Evolutionary conservation across 164 flowering plant species (phyloP).

Genomic region (Magnolia sinica): DNA sequence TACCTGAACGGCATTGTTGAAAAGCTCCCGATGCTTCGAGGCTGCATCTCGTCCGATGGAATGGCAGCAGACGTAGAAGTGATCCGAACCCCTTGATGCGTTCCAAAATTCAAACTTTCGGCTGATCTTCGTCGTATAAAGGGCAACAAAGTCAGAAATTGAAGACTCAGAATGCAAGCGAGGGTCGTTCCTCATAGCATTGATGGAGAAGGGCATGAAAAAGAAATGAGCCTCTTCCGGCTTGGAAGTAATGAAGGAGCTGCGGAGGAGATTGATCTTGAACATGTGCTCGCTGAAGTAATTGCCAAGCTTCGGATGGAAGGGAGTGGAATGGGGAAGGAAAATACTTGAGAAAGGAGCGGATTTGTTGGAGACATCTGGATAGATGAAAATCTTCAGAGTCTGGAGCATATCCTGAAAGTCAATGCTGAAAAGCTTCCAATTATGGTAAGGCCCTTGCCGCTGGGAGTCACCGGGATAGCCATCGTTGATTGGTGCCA

Average conservation of each 20-base stretch:
- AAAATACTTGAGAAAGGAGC: slow-evolving; percentile 31
- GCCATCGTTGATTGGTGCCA: background rate
- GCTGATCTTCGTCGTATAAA: slow-evolving; percentile 33
- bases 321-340: slow-evolving; percentile 40
- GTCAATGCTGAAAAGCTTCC: slow-evolving; percentile 36
- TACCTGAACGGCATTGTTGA: slow-evolving; percentile 49
- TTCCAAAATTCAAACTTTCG: slow-evolving; percentile 42
- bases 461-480: background rate
- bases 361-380: slow-evolving; percentile 20
- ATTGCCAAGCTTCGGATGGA: slow-evolving; percentile 42
- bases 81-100: slow-evolving; percentile 51
- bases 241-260: slow-evolving; percentile 31
- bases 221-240: slow-evolving; percentile 46
- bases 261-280: slow-evolving; percentile 40
- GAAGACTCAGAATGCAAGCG: slow-evolving; percentile 35
- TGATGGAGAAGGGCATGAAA: slow-evolving; percentile 57
- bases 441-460: slow-evolving; percentile 26
- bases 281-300: slow-evolving; percentile 63
- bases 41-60: slow-evolving; percentile 51
- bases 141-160: slow-evolving; percentile 39
- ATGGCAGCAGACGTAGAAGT: slow-evolving; percentile 52
- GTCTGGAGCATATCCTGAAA: slow-evolving; percentile 36
- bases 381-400: slow-evolving; percentile 50
- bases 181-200: slow-evolving; percentile 38
- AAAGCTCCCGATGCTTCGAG: slow-evolving; percentile 31